Evolutionary conservation across 2,329 filamentous ascomycete genomes (phyloP), one percentile per base, ranked within the genome.

Genomic region (Diaporthe australafricana): DNA sequence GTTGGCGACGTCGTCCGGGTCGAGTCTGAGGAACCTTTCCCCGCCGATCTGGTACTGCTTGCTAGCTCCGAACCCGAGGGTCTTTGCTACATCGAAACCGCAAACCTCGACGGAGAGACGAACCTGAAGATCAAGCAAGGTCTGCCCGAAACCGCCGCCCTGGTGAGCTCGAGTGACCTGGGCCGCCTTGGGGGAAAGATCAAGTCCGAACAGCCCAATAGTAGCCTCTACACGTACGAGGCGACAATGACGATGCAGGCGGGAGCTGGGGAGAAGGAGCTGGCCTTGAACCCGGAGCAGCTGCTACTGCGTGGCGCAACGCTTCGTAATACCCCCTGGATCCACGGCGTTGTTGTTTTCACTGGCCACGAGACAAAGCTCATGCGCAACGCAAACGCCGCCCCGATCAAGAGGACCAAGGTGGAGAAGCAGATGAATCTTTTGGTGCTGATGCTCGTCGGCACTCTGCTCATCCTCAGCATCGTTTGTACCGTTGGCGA

Each of bases 111-210:
- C 78, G 96, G 96, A 77, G 96, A 99, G 83, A 99, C 96, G 25
- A 99, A 99, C 80, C 85, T 99, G 77, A 99, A 99, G 84, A 98
- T 99, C 84, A 99, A 99, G 84, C 96, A 99, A 84, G 96, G 92
- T 2, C 91, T 98, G 68, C 96, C 96, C 0, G 96, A 99, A 84
- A 99, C 96, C 0, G 91, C 93, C 17, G 88, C 93, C 73, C 87
- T 98, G 79, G 95, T 99, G 72, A 98, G 94, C 79, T 90, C 95
- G 22, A 91, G 89, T 75, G 96, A 98, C 77, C 86, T 99, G 74
- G 94, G 94, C 79, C 89, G 96, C 74, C 84, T 99, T 4, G 93
- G 94, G 57, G 96, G 96, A 38, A 92, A 93, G 74, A 87, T 99
- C 77, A 93, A 94, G 77, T 98, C 96, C 1, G 96, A 99, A 83